phyloP scores from a whole-genome alignment of 1,284 basidiomycete genomes.

The Tranzscheliella williamsii region DNA sequence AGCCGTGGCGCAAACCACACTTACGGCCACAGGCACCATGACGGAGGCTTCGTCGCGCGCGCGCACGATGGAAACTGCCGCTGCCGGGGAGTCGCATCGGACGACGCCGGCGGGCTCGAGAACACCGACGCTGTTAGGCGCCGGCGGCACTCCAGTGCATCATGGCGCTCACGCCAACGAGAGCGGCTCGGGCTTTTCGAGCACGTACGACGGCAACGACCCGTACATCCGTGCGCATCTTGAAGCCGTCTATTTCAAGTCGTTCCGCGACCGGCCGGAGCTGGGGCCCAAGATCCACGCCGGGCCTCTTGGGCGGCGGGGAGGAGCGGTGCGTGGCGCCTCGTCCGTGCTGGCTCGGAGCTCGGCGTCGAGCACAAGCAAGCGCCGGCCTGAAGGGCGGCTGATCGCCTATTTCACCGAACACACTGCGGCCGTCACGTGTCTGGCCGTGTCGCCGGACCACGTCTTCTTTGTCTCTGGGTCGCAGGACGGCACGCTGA shows the following conservation, averaged over 20 bases:
- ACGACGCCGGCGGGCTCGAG: constrained; percentile 35
- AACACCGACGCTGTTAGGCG: constrained; percentile 22
- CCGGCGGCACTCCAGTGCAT: neutral
- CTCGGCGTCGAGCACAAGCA: constrained; percentile 31
- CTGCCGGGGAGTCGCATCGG: constrained; percentile 14
- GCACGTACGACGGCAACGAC: constrained; percentile 56
- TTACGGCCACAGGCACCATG: constrained; percentile 45
- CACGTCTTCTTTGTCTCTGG: constrained; percentile 89
- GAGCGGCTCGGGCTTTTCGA: constrained; percentile 16
- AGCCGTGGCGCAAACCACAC: constrained; percentile 31
- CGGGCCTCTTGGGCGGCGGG: constrained; percentile 15
- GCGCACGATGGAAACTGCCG: constrained; percentile 14
- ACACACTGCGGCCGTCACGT: constrained; percentile 66
- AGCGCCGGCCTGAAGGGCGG: constrained; percentile 51
- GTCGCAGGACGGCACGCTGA: constrained; percentile 81
- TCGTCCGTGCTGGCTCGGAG: constrained; percentile 11
- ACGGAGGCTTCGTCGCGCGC: constrained; percentile 33
- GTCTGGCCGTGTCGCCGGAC: constrained; percentile 85
- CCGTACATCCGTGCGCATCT: constrained; percentile 58
- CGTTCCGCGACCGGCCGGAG: constrained; percentile 42
- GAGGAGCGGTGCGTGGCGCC: constrained; percentile 5
- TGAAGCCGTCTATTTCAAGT: constrained; percentile 43
- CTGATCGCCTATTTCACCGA: constrained; percentile 63
- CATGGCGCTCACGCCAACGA: neutral
- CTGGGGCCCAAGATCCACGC: constrained; percentile 28